These are phyloP conservation scores for Colletotrichum theobromicola DNA, from an alignment of 2,329 filamentous ascomycete species.

Conservation along the genomic window DNA sequence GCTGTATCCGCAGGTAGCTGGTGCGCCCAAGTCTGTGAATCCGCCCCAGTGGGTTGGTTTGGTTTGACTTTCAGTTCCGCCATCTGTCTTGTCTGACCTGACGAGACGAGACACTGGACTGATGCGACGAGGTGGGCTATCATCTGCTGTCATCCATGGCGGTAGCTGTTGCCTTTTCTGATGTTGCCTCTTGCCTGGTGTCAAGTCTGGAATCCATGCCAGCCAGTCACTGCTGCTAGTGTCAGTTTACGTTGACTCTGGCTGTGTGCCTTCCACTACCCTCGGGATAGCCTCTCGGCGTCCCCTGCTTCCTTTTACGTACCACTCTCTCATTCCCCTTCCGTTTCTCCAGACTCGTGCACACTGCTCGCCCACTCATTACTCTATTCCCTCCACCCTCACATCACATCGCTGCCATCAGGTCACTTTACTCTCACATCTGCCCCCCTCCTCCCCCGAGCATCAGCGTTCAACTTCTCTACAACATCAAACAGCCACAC, in stretches of 20 bases:
- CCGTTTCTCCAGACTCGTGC: neutral
- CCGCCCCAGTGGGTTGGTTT: neutral
- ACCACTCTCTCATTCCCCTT: neutral
- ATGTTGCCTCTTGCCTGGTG: neutral
- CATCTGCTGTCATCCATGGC: neutral
- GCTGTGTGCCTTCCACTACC: neutral
- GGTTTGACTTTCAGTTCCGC: neutral
- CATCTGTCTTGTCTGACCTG: neutral
- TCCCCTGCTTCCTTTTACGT: slow-evolving; percentile 15
- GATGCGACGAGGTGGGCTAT: neutral
- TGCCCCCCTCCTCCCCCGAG: neutral
- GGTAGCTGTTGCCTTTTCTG: neutral
- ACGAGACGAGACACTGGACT: neutral
- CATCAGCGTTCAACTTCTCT: neutral
- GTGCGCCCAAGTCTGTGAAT: neutral
- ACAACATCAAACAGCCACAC: neutral
- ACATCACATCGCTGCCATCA: neutral
- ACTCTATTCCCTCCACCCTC: slow-evolving; percentile 12
- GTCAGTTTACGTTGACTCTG: neutral
- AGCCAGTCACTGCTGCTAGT: neutral
- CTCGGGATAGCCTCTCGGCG: slow-evolving; percentile 11
- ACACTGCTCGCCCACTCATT: slow-evolving; percentile 13
- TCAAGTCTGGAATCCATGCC: neutral
- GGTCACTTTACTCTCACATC: neutral
- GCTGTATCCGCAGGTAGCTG: neutral